Conservation (phyloP, 768 basidiomycete species). For the Termitomyces heimii region DNA sequence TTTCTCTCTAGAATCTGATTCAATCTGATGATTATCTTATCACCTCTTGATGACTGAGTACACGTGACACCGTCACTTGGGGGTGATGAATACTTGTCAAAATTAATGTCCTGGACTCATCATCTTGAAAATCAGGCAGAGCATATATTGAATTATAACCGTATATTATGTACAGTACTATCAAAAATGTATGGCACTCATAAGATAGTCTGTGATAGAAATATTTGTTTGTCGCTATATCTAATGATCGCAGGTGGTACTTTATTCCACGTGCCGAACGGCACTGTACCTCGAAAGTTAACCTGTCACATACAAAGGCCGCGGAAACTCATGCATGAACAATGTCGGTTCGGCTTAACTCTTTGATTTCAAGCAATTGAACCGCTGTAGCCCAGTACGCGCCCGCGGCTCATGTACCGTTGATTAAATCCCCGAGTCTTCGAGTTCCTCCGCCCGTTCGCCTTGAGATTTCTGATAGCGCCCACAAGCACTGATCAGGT, state of each 20-base stretch:
- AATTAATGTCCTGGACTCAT: too few relatives aligned
- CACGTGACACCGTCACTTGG: not conserved
- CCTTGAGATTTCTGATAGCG: not conserved
- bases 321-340: conserved; percentile 14
- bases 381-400: conserved; percentile 62
- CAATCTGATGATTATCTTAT: not conserved
- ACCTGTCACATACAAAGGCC: not conserved
- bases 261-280: not conserved
- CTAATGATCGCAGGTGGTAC: too few relatives aligned
- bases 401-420: conserved; percentile 66
- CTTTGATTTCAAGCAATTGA: not conserved
- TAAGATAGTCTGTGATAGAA: too few relatives aligned
- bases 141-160: too few relatives aligned
- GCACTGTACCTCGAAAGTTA: not conserved
- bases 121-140: too few relatives aligned
- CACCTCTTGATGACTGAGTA: not conserved
- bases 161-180: too few relatives aligned
- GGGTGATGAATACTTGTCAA: too few relatives aligned
- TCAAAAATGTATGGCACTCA: too few relatives aligned
- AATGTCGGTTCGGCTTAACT: conserved; percentile 12
- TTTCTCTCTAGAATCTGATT: not conserved
- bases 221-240: too few relatives aligned
- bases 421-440: conserved; percentile 90
- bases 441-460: conserved; percentile 77
- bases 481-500: not conserved